Base-by-base conservation (phyloP, 1,284 basidiomycete species). In the Veloporphyrellus conicus region DNA sequence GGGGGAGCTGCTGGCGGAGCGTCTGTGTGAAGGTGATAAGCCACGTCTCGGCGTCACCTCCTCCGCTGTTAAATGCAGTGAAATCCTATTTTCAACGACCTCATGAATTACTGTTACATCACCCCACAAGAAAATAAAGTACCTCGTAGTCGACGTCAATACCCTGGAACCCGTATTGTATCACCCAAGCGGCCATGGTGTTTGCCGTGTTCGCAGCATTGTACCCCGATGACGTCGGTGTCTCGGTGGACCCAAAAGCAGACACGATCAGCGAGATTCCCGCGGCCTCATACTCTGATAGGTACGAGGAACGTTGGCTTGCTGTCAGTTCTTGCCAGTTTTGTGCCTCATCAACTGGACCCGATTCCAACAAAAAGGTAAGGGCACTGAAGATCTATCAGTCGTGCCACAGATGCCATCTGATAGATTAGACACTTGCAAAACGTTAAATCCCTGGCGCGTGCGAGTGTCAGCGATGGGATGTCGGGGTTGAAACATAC, bases 141-240 rank as follows among this genome's bases (percentile, higher is more conserved):
- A 70, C 76, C 62, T 80, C 77, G 47, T 76, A 81, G 59, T 81
- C 79, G 34, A 82, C 70, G 42, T 82, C 79, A 33, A 81, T 62
- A 31, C 79, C 79, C 44, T 77, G 72, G 5, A 81, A 56, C 19
- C 69, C 67, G 54, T 73, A 77, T 41, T 72, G 40, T 49, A 67
- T 71, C 29, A 78, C 76, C 68, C 70, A 79, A 0, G 67, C 60
- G 4, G 77, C 74, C 57, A 79, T 69, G 3, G 63, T 71, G 53
- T 77, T 70, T 0, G 77, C 77, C 1, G 70, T 67, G 2, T 45
- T 56, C 15, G 66, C 56, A 0, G 75, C 61, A 45, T 79, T 67
- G n/a, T 63, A 61, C 4, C 69, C 67, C 0, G 58, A 60, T 5
- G 69, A 63, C 6, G 76, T 78, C 3, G 79, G 79, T 0, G 65